Evolutionary conservation across 345 rosid species (phyloP).

Genomic region (Trapa bicornis): DNA sequence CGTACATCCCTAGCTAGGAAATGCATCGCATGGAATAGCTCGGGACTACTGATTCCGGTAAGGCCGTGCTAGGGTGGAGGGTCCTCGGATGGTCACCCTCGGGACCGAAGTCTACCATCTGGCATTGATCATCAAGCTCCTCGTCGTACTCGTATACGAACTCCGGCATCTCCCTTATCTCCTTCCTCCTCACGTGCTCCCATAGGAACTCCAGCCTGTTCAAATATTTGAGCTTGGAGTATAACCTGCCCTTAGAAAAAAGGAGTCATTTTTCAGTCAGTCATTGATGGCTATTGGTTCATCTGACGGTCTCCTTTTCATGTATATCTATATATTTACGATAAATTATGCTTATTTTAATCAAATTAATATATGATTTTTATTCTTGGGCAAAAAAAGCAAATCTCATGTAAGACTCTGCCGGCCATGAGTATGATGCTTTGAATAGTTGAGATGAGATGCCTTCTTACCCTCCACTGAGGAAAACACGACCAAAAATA

Average conservation of each 20-base stretch:
- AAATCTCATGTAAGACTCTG: neutral
- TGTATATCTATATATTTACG: too few species aligned
- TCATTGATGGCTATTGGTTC: neutral
- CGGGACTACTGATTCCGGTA: slow-evolving; percentile 20
- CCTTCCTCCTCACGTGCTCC: slow-evolving; percentile 53
- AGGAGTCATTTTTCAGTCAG: neutral
- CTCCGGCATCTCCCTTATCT: slow-evolving; percentile 47
- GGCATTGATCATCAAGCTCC: slow-evolving; percentile 39
- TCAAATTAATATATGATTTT: too few species aligned
- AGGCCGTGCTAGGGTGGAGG: slow-evolving; percentile 12
- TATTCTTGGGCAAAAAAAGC: too few species aligned
- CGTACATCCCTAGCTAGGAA: slow-evolving; percentile 8
- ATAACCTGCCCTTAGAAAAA: slow-evolving; percentile 21
- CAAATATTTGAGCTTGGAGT: slow-evolving; percentile 39
- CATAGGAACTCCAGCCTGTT: slow-evolving; percentile 47
- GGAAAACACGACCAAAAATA: slow-evolving; percentile 46
- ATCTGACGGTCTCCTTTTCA: neutral
- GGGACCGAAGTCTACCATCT: slow-evolving; percentile 31
- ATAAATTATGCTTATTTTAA: too few species aligned
- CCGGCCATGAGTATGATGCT: neutral
- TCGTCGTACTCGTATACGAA: slow-evolving; percentile 48
- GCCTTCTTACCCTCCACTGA: slow-evolving; percentile 43
- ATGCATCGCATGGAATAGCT: slow-evolving; percentile 46
- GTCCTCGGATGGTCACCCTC: slow-evolving; percentile 46
- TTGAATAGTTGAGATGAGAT: neutral